Evolutionary conservation across 1,139 yeast genomes (phyloP).

Genomic region (Taiozyma sp.): DNA sequence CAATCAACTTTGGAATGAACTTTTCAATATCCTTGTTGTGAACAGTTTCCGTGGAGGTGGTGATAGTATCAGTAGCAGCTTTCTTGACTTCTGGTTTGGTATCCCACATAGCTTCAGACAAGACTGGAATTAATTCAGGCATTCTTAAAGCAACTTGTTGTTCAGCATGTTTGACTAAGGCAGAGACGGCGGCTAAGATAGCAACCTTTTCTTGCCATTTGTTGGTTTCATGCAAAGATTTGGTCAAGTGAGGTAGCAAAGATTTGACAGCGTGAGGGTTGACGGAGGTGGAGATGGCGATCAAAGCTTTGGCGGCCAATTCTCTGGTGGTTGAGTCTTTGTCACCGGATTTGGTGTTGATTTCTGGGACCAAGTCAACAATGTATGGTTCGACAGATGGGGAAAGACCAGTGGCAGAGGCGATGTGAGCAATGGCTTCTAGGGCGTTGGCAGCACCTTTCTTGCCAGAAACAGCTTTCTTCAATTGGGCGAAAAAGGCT

Average conservation of each 20-base stretch:
- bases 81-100: constrained; percentile 97
- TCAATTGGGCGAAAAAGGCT: constrained; percentile 76
- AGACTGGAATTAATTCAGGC: constrained; percentile 98
- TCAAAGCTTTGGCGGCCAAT: constrained; percentile 68
- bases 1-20: constrained; percentile 96
- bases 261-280: constrained; percentile 95
- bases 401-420: constrained; percentile 71
- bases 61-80: constrained; percentile 93
- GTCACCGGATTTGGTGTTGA: constrained; percentile 84
- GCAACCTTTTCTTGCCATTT: constrained; percentile 99
- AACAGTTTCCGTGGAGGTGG: constrained; percentile 95
- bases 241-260: constrained; percentile 75
- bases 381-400: constrained; percentile 96
- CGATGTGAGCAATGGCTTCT: constrained; percentile 80
- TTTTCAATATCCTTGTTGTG: constrained; percentile 99
- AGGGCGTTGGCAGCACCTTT: constrained; percentile 79
- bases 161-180: constrained; percentile 92
- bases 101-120: constrained; percentile 99
- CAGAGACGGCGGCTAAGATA: constrained; percentile 76
- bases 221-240: constrained; percentile 66
- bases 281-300: constrained; percentile 73
- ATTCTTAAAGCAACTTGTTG: constrained; percentile 95
- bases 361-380: constrained; percentile 66
- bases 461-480: constrained; percentile 74
- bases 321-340: constrained; percentile 74